Conservation (phyloP, 805 yeast species). For the Zygosaccharomyces bisporus region DNA sequence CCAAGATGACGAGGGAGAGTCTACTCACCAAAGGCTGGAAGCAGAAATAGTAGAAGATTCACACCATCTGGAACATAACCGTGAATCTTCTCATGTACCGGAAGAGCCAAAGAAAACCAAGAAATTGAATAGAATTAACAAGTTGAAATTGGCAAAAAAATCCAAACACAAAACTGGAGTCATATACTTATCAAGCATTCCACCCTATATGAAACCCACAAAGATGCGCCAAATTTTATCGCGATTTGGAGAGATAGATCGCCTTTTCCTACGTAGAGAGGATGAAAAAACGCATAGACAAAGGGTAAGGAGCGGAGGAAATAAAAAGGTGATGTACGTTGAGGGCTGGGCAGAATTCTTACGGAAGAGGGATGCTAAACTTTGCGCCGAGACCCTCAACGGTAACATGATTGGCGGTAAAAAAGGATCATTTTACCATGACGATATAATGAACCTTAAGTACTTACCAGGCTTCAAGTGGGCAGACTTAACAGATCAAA, state of each 20-base stretch:
- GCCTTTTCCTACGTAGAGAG: slow-evolving; percentile 85
- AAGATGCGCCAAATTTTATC: slow-evolving; percentile 77
- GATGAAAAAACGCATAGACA: slow-evolving; percentile 57
- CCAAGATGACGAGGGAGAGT: slow-evolving; percentile 16
- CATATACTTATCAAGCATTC: slow-evolving; percentile 83
- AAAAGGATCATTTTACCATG: slow-evolving; percentile 86
- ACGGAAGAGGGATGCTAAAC: slow-evolving; percentile 79
- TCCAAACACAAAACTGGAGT: slow-evolving; percentile 76
- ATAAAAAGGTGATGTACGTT: slow-evolving; percentile 77
- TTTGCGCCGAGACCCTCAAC: slow-evolving; percentile 80
- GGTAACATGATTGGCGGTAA: slow-evolving; percentile 90
- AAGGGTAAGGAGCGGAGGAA: slow-evolving; percentile 85
- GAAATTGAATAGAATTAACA: slow-evolving; percentile 31
- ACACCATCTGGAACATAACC: not conserved
- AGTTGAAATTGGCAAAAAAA: slow-evolving; percentile 41
- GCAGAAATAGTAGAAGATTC: no score
- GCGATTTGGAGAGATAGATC: slow-evolving; percentile 82
- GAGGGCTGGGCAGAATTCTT: slow-evolving; percentile 98
- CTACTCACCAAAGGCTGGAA: no score
- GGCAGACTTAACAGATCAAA: slow-evolving; percentile 90
- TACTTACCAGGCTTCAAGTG: slow-evolving; percentile 91
- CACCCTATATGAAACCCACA: slow-evolving; percentile 96
- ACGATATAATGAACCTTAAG: slow-evolving; percentile 87
- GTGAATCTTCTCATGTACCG: no score
- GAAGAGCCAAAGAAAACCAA: slow-evolving; percentile 5